Evolutionary conservation across 306 rosid genomes (phyloP), one percentile per base, ranked within the genome.

Genomic region (Cyamopsis tetragonoloba): DNA sequence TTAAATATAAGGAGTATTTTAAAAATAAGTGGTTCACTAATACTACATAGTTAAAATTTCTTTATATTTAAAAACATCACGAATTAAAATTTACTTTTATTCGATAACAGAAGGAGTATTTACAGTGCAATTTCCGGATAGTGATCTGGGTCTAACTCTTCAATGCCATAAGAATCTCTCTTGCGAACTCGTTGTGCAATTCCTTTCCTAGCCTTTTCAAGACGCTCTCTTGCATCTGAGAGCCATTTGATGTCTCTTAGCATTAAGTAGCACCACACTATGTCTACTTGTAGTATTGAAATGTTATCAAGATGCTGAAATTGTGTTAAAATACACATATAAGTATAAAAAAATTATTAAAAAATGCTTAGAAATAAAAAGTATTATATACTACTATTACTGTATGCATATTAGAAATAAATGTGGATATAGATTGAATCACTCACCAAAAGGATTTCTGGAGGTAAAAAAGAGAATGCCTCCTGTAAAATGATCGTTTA

Each of bases 221-320:
- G 96, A 77, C 95, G 93, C 44, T 75, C 49, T 67, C 91, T 93
- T 1, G 98, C 98, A 70, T 83, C 96, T 2, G 96, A 81, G 72
- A 93, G 86, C 88, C 91, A 83, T 70, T 76, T 82, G 27, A 93
- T 83, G 70, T 93, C 96, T 80, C 81, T 84, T 41, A 89, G 85
- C 98, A 93, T 93, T 80, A 93, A 89, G 79, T 93, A 93, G 89
- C 98, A 93, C 98, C 98, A 93, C 26, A 89, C 98, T 86, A 88
- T 93, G 89, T 93, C 96, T 66, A 88, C 79, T 89, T 89, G 98
- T 49, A 93, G 87, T 71, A 89, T 93, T 19, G 98, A 85, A 67
- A 89, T 91, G 79, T 89, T 93, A 79, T 89, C 98, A 54, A 93
- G 67, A 72, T 86, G 79, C 98, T 93, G 87, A 80, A 18, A 28